These are phyloP conservation scores for Chaetomiaceae sp. DNA, from an alignment of 2,329 filamentous ascomycete genomes.

Conservation along the genomic window DNA sequence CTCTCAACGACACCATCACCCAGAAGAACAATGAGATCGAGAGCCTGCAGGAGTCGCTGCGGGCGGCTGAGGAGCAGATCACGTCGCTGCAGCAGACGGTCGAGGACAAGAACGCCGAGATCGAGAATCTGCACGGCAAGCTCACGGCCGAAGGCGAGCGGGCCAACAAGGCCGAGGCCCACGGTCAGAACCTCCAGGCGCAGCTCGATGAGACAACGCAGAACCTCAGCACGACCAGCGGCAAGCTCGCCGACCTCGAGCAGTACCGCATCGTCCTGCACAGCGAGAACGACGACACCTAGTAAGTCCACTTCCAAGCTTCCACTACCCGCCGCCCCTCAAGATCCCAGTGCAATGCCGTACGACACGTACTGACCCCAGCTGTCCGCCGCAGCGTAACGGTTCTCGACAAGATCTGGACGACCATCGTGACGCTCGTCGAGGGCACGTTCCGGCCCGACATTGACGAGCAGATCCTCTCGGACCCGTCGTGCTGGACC, in stretches of 20 bases:
- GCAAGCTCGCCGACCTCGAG: conserved; percentile 28
- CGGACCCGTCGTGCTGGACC: conserved; percentile 32
- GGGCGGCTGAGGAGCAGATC: conserved; percentile 25
- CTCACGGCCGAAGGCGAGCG: conserved; percentile 23
- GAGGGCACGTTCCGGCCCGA: conserved; percentile 31
- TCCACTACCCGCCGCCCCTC: no score
- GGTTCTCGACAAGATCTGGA: conserved; percentile 34
- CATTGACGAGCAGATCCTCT: conserved; percentile 30
- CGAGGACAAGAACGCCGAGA: conserved; percentile 23
- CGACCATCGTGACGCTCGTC: conserved; percentile 30
- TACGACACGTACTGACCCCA: no score
- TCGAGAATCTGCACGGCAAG: conserved; percentile 25
- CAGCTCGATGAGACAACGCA: conserved; percentile 23
- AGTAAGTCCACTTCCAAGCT: no score
- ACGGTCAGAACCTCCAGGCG: conserved; percentile 25
- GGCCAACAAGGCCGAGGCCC: conserved; percentile 23
- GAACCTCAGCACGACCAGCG: conserved; percentile 23
- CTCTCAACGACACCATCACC: conserved; percentile 19
- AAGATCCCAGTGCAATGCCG: no score
- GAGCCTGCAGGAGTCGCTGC: conserved; percentile 24
- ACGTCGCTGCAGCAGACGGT: conserved; percentile 24
- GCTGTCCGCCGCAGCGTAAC: conserved; percentile 22
- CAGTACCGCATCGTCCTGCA: conserved; percentile 29
- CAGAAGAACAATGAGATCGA: conserved; percentile 23
- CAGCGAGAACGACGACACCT: conserved; percentile 30